Base-by-base conservation (phyloP, 345 rosid genomes). In the Kandelia obovata region DNA sequence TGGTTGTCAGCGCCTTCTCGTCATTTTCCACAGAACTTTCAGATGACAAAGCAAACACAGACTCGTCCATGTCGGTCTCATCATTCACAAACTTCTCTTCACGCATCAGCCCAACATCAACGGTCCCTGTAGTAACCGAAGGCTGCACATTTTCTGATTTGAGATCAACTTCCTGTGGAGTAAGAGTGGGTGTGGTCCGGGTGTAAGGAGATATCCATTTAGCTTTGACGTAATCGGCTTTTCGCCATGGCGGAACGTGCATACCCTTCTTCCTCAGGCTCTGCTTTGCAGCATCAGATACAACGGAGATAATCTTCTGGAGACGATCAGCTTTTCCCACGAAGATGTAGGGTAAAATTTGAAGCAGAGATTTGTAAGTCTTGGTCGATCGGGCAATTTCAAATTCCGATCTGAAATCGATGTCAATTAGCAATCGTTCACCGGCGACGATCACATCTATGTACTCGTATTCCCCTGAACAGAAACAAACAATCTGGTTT, bases 181-280 rank as follows among this genome's bases (percentile, higher is more conserved):
- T 16, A 17, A 55, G 13, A 6, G 21, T 10, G 0, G 67, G 65
- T 43, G 52, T 27, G 32, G 81, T 67, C 81, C 89, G 78, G 19
- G 80, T 69, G 77, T 86, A 79, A 35, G 91, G 79, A 26, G 96
- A 88, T 15, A 90, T 76, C 99, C 98, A 95, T 71, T 92, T 95
- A 58, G 99, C 93, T 57, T 86, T 71, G 85, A 88, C 84, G 75
- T 95, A 95, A 78, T 90, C 98, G 1, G 85, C 83, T 78, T 90
- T 92, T 64, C 99, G 85, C 99, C 99, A 95, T 0, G 98, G 99
- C 59, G 98, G 93, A 1, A 90, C 69, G 78, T 84, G 94, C 96
- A 95, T 92, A 6, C 94, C 96, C 81, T 86, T 95, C 89, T 88
- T 95, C 85, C 84, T 92, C 78, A 95, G 75, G 75, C 98, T 95